Percentiles rank a stretch among this genome's conserved stretches.
These are phyloP conservation scores for Auricularia sp. DNA, from an alignment of 768 basidiomycete species.

Conservation along the genomic window DNA sequence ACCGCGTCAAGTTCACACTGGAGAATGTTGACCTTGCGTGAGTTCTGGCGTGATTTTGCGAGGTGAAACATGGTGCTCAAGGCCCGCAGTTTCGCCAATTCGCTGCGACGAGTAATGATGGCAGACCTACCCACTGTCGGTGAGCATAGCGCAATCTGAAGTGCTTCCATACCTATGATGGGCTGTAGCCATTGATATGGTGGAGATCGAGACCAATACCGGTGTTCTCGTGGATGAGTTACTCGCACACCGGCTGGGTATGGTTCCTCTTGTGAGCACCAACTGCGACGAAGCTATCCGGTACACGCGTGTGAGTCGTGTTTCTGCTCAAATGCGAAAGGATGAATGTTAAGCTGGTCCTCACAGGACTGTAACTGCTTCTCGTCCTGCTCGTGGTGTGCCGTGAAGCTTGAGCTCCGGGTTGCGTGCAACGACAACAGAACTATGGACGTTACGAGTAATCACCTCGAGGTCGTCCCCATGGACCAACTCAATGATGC, in stretches of 20 bases:
- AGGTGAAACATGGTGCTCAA: conserved; percentile 7
- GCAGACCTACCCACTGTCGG: conserved; percentile 95
- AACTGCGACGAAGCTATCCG: conserved; percentile 85
- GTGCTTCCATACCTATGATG: neutral
- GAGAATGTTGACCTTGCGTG: conserved; percentile 96
- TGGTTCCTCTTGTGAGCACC: conserved; percentile 80
- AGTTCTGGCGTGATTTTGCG: conserved; percentile 4
- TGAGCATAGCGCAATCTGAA: conserved; percentile 28
- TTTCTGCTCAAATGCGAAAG: neutral
- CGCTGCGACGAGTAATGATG: conserved; percentile 85
- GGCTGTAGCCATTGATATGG: conserved; percentile 83
- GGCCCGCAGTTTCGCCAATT: conserved; percentile 68
- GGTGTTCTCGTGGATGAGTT: conserved; percentile 95
- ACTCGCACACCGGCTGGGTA: conserved; percentile 89
- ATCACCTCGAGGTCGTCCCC: conserved; percentile 61
- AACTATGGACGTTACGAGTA: conserved; percentile 73
- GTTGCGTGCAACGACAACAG: conserved; percentile 58
- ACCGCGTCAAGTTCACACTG: conserved; percentile 83
- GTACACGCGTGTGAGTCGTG: conserved; percentile 51
- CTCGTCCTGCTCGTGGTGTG: conserved; percentile 75
- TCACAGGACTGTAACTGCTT: conserved; percentile 84
- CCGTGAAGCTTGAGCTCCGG: conserved; percentile 70
- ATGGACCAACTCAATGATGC: conserved; percentile 18
- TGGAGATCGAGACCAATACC: conserved; percentile 84
- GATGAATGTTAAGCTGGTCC: neutral